A percentile compares a stretch with the other conserved stretches of the same genome.
Conservation (phyloP, 2,329 filamentous ascomycete species). For the Bertia moriformis region DNA sequence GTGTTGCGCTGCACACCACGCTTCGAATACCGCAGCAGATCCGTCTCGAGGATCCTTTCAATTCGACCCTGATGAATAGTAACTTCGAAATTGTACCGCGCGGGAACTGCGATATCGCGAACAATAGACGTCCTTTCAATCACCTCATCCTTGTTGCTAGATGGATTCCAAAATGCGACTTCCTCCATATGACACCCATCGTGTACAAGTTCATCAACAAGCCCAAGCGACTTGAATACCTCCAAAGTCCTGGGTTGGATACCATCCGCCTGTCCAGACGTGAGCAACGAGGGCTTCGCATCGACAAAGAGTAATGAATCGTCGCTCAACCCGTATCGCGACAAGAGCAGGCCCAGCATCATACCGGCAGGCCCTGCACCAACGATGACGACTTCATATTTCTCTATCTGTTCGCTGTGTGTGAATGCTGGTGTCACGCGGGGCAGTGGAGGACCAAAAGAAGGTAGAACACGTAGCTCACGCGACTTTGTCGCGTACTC, state of each 20-base stretch:
- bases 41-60: constrained; percentile 24
- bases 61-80: constrained; percentile 29
- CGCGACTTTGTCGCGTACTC: constrained; percentile 16
- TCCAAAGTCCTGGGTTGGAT: constrained; percentile 25
- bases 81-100: constrained; percentile 20
- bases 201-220: constrained; percentile 20
- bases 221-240: constrained; percentile 22
- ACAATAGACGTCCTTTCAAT: constrained; percentile 22
- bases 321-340: constrained; percentile 24
- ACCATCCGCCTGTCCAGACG: constrained; percentile 25
- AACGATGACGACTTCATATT: constrained; percentile 24
- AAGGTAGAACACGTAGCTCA: constrained; percentile 21
- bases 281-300: constrained; percentile 18
- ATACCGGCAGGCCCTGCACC: constrained; percentile 26
- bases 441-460: constrained; percentile 20
- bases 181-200: constrained; percentile 22
- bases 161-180: constrained; percentile 21
- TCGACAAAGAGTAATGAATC: constrained; percentile 24
- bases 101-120: constrained; percentile 19
- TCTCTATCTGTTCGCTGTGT: constrained; percentile 8
- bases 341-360: constrained; percentile 22
- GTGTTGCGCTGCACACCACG: constrained; percentile 17
- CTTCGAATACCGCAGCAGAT: constrained; percentile 20
- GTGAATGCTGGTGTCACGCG: constrained; percentile 12
- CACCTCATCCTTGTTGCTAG: constrained; percentile 10